Evolutionary conservation across 352 stramenopile genomes (phyloP).

Genomic region (Phytophthora sp.): DNA sequence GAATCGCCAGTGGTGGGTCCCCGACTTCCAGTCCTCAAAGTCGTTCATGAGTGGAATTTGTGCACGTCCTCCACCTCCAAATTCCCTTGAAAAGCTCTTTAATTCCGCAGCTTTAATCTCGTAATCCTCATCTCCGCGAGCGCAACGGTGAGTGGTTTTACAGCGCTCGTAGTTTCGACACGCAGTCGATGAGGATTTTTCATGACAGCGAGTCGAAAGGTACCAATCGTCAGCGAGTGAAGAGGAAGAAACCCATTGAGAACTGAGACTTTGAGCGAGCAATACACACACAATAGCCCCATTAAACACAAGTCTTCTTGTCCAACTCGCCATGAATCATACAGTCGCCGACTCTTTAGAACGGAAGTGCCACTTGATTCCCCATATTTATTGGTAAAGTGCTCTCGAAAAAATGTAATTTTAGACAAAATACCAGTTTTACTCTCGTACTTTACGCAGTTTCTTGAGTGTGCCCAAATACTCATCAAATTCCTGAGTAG

Average conservation of each 20-base stretch:
- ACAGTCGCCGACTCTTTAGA: neutral
- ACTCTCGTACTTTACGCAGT: too few species aligned
- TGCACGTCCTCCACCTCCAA: constrained; percentile 74
- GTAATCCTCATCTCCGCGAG: constrained; percentile 91
- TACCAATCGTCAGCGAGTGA: constrained; percentile 61
- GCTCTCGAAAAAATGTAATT: too few species aligned
- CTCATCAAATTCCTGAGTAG: constrained; percentile 7
- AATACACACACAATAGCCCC: constrained; percentile 6
- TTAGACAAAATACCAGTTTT: too few species aligned
- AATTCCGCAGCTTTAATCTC: constrained; percentile 68
- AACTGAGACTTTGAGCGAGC: neutral
- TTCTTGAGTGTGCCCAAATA: neutral
- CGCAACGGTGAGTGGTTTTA: constrained; percentile 94
- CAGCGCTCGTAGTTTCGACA: constrained; percentile 92
- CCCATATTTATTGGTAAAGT: too few species aligned
- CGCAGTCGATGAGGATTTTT: constrained; percentile 40
- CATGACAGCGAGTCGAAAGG: constrained; percentile 60
- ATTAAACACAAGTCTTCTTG: neutral
- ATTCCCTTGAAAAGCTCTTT: constrained; percentile 85
- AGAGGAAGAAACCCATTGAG: neutral
- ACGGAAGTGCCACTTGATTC: too few species aligned
- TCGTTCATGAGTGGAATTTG: constrained; percentile 88
- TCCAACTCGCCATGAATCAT: neutral
- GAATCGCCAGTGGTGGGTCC: constrained; percentile 78
- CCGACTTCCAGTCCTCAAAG: constrained; percentile 97